Evolutionary conservation across 371 early-diverging fungal genomes (phyloP).

Genomic region (Rhizopus delemar): DNA sequence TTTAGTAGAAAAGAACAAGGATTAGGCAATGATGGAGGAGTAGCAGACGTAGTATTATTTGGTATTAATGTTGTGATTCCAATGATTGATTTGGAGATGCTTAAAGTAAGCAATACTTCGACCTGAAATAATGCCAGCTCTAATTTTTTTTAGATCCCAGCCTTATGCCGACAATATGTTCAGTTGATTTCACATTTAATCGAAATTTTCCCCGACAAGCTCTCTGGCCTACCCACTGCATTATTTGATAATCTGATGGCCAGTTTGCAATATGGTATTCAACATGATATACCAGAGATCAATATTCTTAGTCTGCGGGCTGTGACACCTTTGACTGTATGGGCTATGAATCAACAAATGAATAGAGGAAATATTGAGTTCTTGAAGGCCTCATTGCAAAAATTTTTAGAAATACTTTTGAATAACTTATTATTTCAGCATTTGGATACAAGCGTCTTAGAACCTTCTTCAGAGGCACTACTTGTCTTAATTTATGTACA

Average conservation of each 20-base stretch:
- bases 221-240: slow-evolving; percentile 55
- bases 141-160: slow-evolving; percentile 55
- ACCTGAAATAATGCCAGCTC: background rate
- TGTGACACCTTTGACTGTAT: slow-evolving; percentile 59
- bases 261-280: slow-evolving; percentile 69
- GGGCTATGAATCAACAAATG: slow-evolving; percentile 44
- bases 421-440: slow-evolving; percentile 61
- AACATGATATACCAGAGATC: slow-evolving; percentile 61
- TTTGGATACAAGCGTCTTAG: slow-evolving; percentile 60
- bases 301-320: slow-evolving; percentile 66
- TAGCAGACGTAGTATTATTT: slow-evolving; percentile 71
- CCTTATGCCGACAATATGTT: slow-evolving; percentile 69
- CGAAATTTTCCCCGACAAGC: slow-evolving; percentile 67
- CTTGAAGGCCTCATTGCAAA: slow-evolving; percentile 51
- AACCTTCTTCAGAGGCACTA: slow-evolving; percentile 63
- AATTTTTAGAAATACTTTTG: slow-evolving; percentile 55
- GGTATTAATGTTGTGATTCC: slow-evolving; percentile 71
- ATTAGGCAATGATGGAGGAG: slow-evolving; percentile 8
- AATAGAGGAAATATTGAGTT: slow-evolving; percentile 29
- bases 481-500: slow-evolving; percentile 58
- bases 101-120: slow-evolving; percentile 52
- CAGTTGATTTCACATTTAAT: slow-evolving; percentile 66
- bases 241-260: slow-evolving; percentile 63
- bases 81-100: slow-evolving; percentile 72
- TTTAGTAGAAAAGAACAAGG: slow-evolving; percentile 35